Base-by-base conservation (phyloP, 2,329 filamentous ascomycete species). In the Fusarium mundagurra region DNA sequence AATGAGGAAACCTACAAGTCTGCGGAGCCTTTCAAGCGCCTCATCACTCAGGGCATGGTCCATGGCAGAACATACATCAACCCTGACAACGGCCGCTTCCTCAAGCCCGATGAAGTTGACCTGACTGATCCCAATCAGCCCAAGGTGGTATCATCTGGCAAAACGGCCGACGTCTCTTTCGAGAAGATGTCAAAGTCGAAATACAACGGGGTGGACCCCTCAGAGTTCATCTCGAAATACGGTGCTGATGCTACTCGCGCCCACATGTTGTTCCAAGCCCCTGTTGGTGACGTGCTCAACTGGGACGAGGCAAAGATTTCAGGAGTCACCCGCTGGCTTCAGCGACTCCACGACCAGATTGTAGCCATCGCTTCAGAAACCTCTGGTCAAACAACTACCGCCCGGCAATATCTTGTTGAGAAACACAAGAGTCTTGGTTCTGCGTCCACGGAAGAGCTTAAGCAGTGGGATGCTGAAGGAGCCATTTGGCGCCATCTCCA, bases 131-230 rank as follows among this genome's bases (percentile, higher is more conserved):
- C 88, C 0, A 83, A 85, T 0, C 83, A 84, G 18, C 93, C 93
- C 2, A 85, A 86, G 61, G 88, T 96, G n/a, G 86, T 86, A 24
- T 86, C 88, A 0, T 93, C 90, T 0, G 89, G 90, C 8, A 83
- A 88, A 54, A 77, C 79, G 0, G 90, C 92, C 4, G 88, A 85
- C 34, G 83, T 94, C 24, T 91, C 90, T 3, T 97, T 89, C 76
- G 94, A 97, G 81, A 98, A 98, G 81, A 98, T 98, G 95, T 96
- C 93, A 44, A 98, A 98, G 84, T 97, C 94, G 78, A 98, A 98
- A 82, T 88, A 96, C 84, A 98, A 98, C 79, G 95, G 95, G 33
- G 94, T 97, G 12, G 94, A 97, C 79, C 95, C 95, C 0, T 91
- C 89, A 0, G 86, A 85, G 1, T 93, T 92, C 72, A 94, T 96